A percentile compares a stretch with the other conserved stretches of the same genome.
Conservation (phyloP, 202 grass and related monocot species). For the Carex sylvatica region DNA sequence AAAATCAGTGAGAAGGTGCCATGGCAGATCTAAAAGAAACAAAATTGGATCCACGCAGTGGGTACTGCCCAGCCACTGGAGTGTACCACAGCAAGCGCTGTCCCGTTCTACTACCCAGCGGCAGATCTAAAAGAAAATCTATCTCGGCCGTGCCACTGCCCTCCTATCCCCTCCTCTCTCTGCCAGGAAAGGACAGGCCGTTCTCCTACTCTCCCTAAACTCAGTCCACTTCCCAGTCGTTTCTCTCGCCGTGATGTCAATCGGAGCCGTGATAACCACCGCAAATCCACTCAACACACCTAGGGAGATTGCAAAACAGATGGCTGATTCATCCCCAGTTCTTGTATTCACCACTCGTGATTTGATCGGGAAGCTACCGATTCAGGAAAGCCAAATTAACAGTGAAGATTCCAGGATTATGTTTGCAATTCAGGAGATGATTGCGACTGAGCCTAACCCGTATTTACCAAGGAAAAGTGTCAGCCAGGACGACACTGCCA, state of each 20-base stretch:
- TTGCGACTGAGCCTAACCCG: conserved; percentile 37
- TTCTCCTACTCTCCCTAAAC: conserved; percentile 85
- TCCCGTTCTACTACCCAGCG: too few species aligned
- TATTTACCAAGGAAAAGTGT: conserved; percentile 35
- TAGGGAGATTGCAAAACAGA: conserved; percentile 78
- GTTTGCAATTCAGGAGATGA: conserved; percentile 68
- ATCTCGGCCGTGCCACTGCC: conserved; percentile 57
- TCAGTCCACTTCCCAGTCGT: conserved; percentile 85
- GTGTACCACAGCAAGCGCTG: conserved; percentile 76
- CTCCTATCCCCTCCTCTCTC: conserved; percentile 63
- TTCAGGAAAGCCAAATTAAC: background rate
- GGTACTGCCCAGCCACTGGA: conserved; percentile 52
- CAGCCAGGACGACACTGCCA: conserved; percentile 76
- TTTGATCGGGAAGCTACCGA: conserved; percentile 61
- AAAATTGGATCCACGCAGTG: conserved; percentile 52
- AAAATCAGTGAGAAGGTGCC: background rate
- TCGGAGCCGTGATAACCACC: conserved; percentile 84
- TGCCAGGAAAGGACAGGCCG: conserved; percentile 63
- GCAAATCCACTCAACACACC: conserved; percentile 81
- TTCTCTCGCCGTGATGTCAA: conserved; percentile 79
- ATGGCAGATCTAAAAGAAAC: background rate
- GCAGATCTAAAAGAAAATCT: too few species aligned
- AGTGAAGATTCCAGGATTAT: conserved; percentile 42
- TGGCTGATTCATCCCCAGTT: conserved; percentile 62
- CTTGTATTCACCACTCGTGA: conserved; percentile 76